Evolutionary conservation across 1,284 basidiomycete genomes (phyloP), one percentile per base, ranked within the genome.

Genomic region (Apiotrichum sp.): DNA sequence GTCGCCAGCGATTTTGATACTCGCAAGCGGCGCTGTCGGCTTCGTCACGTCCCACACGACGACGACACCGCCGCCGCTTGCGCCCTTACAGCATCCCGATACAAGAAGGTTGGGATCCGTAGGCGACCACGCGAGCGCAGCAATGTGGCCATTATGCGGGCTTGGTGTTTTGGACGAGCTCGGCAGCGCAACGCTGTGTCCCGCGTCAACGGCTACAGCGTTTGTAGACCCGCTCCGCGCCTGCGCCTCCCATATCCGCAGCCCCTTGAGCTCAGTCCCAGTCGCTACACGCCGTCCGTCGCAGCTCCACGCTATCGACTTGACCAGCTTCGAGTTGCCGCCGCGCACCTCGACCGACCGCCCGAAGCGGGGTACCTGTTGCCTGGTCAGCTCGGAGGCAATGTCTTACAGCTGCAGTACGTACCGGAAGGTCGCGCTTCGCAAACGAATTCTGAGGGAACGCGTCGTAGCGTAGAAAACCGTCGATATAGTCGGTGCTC

Each of bases 61-160:
- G 5, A 73, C 61, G 22, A 55, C 53, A 22, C 62, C 63, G 6
- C 54, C 51, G 1, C 64, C 64, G 1, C 50, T 50, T 22, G 60
- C 47, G 6, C 55, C 48, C 54, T 69, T 72, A 22, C 22, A 22
- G 52, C 71, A 71, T 5, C 71, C 72, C 1, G 70, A 69, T 1
- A 73, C 53, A 29, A 74, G 64, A 8, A 67, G 52, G 39, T 66
- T 48, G 0, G 68, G 66, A 16, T 74, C 68, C 1, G 62, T 61
- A 9, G 71, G 71, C 4, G 70, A 72, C 63, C 68, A 74, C 4
- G 69, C 69, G 6, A 74, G 54, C 14, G 69, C 57, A 0, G 64
- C 59, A n/a, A 74, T 62, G 58, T 72, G 66, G 0, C 70, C 66
- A 40, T 57, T 64, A 51, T 74, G 72, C 6, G 71, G 71, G 41